Base-by-base conservation (phyloP, 305 asterid species). In the Fraxinus sp. region DNA sequence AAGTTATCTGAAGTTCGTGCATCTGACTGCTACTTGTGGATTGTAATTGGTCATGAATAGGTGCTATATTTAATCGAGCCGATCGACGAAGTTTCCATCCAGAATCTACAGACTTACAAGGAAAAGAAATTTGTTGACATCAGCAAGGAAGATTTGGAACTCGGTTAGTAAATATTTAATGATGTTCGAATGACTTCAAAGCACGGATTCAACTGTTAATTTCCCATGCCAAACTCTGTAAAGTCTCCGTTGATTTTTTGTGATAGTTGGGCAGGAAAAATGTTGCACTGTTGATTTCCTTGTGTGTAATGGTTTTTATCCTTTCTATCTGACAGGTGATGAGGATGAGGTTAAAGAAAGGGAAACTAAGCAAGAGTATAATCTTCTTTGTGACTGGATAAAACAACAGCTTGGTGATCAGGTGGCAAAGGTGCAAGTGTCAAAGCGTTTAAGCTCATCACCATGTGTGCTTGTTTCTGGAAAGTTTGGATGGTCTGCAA, bases 381-480 rank as follows among this genome's bases (percentile, higher is more conserved):
- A 80, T 87, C 97, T 94, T 84, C 91, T 95, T 1, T 95, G 98
- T 74, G 98, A 95, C 81, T 95, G 98, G 98, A 88, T 95, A 18
- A 95, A 95, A 24, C 98, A 94, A 74, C 99, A 95, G 80, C 93
- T 95, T 18, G 99, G 97, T 13, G 99, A 97, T 70, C 91, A 91
- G 90, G 99, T 97, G 72, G 99, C 99, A 64, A 97, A 97, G 87
- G 99, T 97, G 85, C 97, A 94, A 84, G 85, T 97, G 76, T 97
- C 99, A 0, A 94, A 94, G 76, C 97, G 99, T 44, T 83, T 97
- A 79, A 92, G 98, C 88, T 91, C 98, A 18, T 97, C 99, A 3
- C 99, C 99, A 0, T 94, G 99, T 83, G 98, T 97, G 72, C 99
- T 97, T 49, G 99, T 97, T 71, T 97, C 99, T n/a, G 98, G 98